These are phyloP conservation scores for Clavispora vitiphila DNA, from an alignment of 805 yeast genomes.

Conservation along the genomic window DNA sequence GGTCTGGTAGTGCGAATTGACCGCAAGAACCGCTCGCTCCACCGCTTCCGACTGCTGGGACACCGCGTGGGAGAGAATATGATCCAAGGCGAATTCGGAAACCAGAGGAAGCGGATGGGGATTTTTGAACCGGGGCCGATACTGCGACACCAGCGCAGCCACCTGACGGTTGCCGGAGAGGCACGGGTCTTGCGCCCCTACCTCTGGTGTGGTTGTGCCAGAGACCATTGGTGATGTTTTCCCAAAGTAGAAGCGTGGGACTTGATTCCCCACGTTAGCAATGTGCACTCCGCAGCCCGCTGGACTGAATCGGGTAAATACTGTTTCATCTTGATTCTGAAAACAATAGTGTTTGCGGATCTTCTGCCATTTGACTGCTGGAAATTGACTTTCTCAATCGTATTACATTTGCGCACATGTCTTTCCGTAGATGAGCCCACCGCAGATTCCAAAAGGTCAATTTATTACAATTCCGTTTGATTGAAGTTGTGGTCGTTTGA, in stretches of 20 bases:
- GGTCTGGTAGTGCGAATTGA: slow-evolving; percentile 27
- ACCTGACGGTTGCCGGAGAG: background rate
- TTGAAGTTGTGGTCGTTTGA: too few species aligned
- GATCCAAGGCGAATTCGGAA: slow-evolving; percentile 27
- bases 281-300: background rate
- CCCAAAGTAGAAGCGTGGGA: background rate
- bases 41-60: slow-evolving; percentile 26
- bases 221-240: background rate
- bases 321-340: too few species aligned
- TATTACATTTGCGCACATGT: too few species aligned
- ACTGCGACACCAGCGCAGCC: background rate
- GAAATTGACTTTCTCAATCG: too few species aligned
- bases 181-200: background rate
- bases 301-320: too few species aligned
- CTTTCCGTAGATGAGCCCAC: too few species aligned
- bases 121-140: slow-evolving; percentile 7
- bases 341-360: too few species aligned
- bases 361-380: too few species aligned
- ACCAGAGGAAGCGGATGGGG: slow-evolving; percentile 15
- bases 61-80: slow-evolving; percentile 22
- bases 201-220: background rate
- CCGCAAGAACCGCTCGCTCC: slow-evolving; percentile 22
- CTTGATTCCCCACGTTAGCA: background rate
- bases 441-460: too few species aligned
- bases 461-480: too few species aligned